Base-by-base conservation (phyloP, 2,329 filamentous ascomycete species). In the Neofusicoccum parvum region DNA sequence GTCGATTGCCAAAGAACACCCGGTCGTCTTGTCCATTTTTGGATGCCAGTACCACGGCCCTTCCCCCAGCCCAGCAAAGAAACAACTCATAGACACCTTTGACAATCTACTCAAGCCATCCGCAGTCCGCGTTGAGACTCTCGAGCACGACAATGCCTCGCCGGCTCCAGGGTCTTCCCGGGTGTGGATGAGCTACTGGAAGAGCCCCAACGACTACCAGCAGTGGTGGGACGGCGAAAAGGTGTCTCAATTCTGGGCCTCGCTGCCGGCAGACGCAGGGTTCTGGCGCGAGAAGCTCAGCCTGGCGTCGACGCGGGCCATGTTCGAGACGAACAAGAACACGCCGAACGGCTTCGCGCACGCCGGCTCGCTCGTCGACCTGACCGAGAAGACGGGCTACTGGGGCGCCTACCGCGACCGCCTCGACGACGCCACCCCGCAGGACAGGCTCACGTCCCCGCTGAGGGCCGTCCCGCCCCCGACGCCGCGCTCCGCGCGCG, bases 331-430 rank as follows among this genome's bases (percentile, higher is more conserved):
- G 17, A 59, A 59, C 54, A 59, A 59, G 37, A 10, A 27, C 20
- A 5, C 12, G 11, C 37, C 27, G 32, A 45, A 43, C 37, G 54
- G 54, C 3, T 12, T 45, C 14, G 20, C 54, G 6, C 36, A 59
- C 54, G 54, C 45, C 54, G 54, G 54, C 4, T 2, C 20, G 9
- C 37, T 59, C 12, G 39, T 17, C 14, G 17, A 39, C 7, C 39
- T 45, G 1, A 59, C 54, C 12, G 43, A 43, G 54, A 59, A 43
- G 20, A 43, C 43, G n/a, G 39, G 39, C 23, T 59, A 59, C 39
- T 59, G 54, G 54, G 54, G 54, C 17, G 39, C 39, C 20, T 59
- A 59, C 37, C 54, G 54, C 36, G 54, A 59, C 20, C 54, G 54
- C 2, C 43, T 45, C 17, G 17, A 27, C 1, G 54, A 59, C 23